These are phyloP conservation scores for Pestalotiopsis sp. DNA, from an alignment of 2,329 filamentous ascomycete species.

Conservation along the genomic window DNA sequence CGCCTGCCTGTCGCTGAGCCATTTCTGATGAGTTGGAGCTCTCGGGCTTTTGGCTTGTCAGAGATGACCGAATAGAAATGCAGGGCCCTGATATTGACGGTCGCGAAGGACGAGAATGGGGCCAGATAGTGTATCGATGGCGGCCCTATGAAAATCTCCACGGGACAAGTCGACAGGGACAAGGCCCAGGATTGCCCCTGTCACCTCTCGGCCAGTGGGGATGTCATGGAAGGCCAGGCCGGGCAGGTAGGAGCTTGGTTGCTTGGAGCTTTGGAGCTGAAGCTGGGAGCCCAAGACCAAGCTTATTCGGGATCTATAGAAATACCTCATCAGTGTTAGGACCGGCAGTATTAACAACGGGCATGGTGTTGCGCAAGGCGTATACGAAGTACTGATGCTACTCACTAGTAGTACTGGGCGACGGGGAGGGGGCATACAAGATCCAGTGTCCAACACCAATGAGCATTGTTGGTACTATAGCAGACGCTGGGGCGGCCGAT, in stretches of 20 bases:
- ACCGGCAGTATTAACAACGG: background rate
- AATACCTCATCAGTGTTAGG: background rate
- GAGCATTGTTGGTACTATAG: background rate
- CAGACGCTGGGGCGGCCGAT: background rate
- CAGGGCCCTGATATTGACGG: slow-evolving; percentile 28
- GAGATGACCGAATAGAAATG: slow-evolving; percentile 32
- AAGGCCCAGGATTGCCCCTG: slow-evolving; percentile 9
- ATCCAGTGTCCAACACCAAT: background rate
- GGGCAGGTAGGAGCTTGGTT: background rate
- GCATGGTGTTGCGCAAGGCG: background rate
- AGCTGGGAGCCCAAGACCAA: background rate
- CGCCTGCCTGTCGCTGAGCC: slow-evolving; percentile 22
- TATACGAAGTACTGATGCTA: background rate
- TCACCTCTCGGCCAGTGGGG: background rate
- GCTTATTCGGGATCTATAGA: background rate
- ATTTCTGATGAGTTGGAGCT: slow-evolving; percentile 29
- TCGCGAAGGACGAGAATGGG: slow-evolving; percentile 26
- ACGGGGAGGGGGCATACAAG: background rate
- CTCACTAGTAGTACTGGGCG: background rate
- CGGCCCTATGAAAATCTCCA: slow-evolving; percentile 31
- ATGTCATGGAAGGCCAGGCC: background rate
- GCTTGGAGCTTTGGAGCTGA: background rate
- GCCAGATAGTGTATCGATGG: slow-evolving; percentile 30
- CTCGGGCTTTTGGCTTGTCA: slow-evolving; percentile 30
- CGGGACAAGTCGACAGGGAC: slow-evolving; percentile 3